Base-by-base conservation (phyloP, 768 basidiomycete genomes). In the Naganishia kalamii region DNA sequence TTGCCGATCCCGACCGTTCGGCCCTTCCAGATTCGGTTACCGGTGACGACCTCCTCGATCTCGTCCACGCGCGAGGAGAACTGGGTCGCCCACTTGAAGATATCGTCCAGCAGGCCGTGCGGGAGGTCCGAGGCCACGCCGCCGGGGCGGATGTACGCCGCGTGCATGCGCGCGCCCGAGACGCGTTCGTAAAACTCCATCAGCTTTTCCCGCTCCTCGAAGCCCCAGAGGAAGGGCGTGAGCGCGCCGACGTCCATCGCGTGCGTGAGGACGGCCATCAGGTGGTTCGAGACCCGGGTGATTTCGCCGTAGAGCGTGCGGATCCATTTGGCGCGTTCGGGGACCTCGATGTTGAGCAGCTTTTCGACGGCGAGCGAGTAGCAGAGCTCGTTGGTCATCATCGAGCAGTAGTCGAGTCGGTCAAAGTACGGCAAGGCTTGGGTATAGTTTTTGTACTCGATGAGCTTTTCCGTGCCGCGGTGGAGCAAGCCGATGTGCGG, bases 161-260 rank as follows among this genome's bases (percentile, higher is more conserved):
- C 87, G 74, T 99, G 94, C 73, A 99, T 84, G 62, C 94, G 92
- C 4, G 94, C 94, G 69, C 94, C 94, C 10, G 93, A 97, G 43
- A 98, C 94, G 63, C 94, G 92, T 80, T 99, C 94, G 78, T 99
- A 99, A 80, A 98, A 99, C 77, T 99, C 94, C 94, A 98, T 98
- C 69, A 98, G 86, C 82, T 99, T 99, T 81, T 98, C 94, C 63
- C 94, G 91, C 79, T 99, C 94, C 80, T 98, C 94, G 83, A 98
- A 98, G 72, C 94, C 94, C 92, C 94, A 99, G 32, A 99, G 82
- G 87, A 97, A 99, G 40, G 94, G 94, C 1, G 94, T 99, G 11
- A 99, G 85, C 65, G 91, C 94, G 77, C 94, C 94, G 68, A 99
- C 94, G 74, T 99, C 78, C 74, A 75, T 74, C 48, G 71, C 71